Evolutionary conservation across 2,329 filamentous ascomycete species (phyloP).

Genomic region (Geosmithia morbida): DNA sequence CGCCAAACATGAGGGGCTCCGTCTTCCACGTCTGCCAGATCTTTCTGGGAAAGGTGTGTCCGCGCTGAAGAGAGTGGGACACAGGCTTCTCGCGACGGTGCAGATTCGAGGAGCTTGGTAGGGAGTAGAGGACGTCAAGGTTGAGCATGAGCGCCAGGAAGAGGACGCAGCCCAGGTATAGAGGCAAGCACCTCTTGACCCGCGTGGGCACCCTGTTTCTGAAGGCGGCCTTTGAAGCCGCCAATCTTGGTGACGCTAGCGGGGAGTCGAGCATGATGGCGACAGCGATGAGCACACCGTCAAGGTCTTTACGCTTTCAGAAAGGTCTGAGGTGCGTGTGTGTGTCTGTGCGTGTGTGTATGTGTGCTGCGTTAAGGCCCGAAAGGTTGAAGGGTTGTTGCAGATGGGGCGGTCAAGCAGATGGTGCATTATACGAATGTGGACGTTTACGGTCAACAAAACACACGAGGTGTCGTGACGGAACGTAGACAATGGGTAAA

Average conservation of each 20-base stretch:
- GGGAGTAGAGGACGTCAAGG: slow-evolving; percentile 19
- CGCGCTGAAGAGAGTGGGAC: slow-evolving; percentile 5
- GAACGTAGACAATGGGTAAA: neutral
- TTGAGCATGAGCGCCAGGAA: slow-evolving; percentile 32
- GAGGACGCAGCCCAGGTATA: slow-evolving; percentile 27
- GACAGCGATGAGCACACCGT: neutral
- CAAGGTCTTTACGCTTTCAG: neutral
- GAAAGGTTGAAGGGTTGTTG: neutral
- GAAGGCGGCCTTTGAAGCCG: slow-evolving; percentile 15
- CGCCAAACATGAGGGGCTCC: slow-evolving; percentile 15
- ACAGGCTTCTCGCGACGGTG: slow-evolving; percentile 2
- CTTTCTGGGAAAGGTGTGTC: slow-evolving; percentile 17
- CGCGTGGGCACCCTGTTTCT: slow-evolving; percentile 28
- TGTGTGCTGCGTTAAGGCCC: too few species aligned
- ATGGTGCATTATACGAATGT: neutral
- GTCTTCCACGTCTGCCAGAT: slow-evolving; percentile 44
- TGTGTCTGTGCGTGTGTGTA: neutral
- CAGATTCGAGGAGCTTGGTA: slow-evolving; percentile 7
- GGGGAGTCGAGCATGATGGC: slow-evolving; percentile 7
- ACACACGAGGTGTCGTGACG: neutral
- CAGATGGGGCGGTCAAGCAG: neutral
- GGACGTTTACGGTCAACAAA: too few species aligned
- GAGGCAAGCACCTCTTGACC: slow-evolving; percentile 28
- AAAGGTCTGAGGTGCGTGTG: neutral
- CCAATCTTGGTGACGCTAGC: slow-evolving; percentile 13